Evolutionary conservation across 129 eudicot species (phyloP), one percentile per base, ranked within the genome.

Genomic region (Glebionis coronaria): DNA sequence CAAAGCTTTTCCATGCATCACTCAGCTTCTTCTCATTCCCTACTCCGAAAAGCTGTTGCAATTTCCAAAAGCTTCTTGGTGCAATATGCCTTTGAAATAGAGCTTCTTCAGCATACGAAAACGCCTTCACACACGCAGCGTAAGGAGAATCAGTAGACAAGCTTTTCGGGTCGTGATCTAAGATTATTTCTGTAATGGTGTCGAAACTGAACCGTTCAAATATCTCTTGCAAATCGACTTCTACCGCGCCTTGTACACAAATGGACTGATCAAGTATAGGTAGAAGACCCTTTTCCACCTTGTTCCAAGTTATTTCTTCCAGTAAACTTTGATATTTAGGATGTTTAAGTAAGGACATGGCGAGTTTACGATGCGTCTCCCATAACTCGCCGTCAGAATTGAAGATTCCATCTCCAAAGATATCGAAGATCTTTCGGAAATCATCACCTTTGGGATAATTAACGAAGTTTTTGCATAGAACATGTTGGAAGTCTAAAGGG

Each of bases 21-120:
- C 25, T 71, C 12, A 82, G 54, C 73, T 65, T 62, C 67, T 50
- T 73, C 59, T 85, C 91, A 4, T 68, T 76, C 15, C 91, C 91
- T 44, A 85, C 25, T 0, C 35, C 14, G 16, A 79, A 76, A 78
- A 74, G 53, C 2, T 70, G 44, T 56, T 72, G 73, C 35, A 79
- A 44, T 76, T 72, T 85, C 87, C 81, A 79, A 5, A 69, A 1
- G 10, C 19, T 7, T 68, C 75, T 65, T 0, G 91, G 91, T 21
- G 61, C 2, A 2, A 81, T 3, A 65, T 85, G 91, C 59, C 91
- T 73, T 21, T 59, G 29, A 47, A 85, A 45, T 4, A 82, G 9
- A 0, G 87, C 71, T 61, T 70, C 80, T 35, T 18, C 64, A 0
- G 50, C 55, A 16, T 61, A 70, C 2, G 42, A 9, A 15, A 79